Evolutionary conservation across 2,329 filamentous ascomycete species (phyloP).

Genomic region (Lachnellula hyalina): DNA sequence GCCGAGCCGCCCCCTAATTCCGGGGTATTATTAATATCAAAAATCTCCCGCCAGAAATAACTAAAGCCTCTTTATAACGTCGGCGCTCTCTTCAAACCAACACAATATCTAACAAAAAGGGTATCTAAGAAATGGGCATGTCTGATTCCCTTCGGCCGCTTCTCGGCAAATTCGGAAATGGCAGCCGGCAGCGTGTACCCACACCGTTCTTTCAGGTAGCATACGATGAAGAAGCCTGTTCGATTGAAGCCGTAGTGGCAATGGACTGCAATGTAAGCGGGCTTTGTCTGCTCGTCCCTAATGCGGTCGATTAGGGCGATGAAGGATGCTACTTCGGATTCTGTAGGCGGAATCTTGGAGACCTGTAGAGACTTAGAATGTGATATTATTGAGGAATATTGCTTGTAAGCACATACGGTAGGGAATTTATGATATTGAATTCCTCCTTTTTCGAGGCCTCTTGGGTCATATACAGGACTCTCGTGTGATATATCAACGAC

Average conservation of each 20-base stretch:
- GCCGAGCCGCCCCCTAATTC: not conserved
- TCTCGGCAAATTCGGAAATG: conserved; percentile 68
- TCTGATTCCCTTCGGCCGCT: conserved; percentile 75
- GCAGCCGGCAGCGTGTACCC: conserved; percentile 69
- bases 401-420: conserved; percentile 44
- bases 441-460: conserved; percentile 58
- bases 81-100: conserved; percentile 28
- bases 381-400: not conserved
- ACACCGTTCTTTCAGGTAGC: conserved; percentile 80
- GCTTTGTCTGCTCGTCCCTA: conserved; percentile 46
- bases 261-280: conserved; percentile 69
- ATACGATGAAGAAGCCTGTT: conserved; percentile 85
- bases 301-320: conserved; percentile 55
- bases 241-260: conserved; percentile 97
- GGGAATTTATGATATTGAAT: conserved; percentile 81
- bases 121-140: conserved; percentile 86
- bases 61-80: conserved; percentile 19
- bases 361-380: conserved; percentile 33
- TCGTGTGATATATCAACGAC: conserved; percentile 91
- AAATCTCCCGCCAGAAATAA: not conserved
- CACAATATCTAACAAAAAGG: conserved; percentile 70
- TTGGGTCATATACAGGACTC: conserved; percentile 80
- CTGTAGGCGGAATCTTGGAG: conserved; percentile 75
- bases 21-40: not conserved
- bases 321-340: conserved; percentile 47